These are phyloP conservation scores for Skeletonema tropicum DNA, from an alignment of 108 stramenopile species.

Conservation along the genomic window DNA sequence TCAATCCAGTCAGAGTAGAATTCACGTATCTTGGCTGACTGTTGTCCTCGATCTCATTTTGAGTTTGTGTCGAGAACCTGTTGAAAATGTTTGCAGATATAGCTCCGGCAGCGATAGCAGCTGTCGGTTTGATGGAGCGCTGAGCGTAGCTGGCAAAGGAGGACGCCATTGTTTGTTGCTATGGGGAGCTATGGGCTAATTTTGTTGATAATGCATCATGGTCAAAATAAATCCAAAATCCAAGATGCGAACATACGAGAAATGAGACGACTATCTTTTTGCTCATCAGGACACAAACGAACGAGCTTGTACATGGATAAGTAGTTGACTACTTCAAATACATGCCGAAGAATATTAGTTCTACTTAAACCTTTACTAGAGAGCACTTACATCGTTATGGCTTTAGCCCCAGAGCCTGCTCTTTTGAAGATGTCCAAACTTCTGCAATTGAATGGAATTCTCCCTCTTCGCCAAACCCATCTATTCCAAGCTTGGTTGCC, in stretches of 20 bases:
- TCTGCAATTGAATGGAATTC: constrained; percentile 87
- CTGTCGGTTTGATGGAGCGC: constrained; percentile 1
- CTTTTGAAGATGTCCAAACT: constrained; percentile 68
- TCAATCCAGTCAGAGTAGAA: background rate
- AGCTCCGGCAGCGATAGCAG: background rate
- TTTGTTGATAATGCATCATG: too few relatives aligned
- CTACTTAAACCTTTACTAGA: too few relatives aligned
- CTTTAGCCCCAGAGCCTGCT: constrained; percentile 50
- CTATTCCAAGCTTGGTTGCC: constrained; percentile 32
- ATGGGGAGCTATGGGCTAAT: too few relatives aligned
- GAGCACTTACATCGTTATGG: too few relatives aligned
- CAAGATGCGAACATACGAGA: too few relatives aligned
- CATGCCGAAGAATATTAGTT: too few relatives aligned
- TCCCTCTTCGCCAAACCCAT: constrained; percentile 86
- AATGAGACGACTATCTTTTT: too few relatives aligned
- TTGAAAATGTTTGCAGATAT: background rate
- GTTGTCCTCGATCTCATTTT: constrained; percentile 5
- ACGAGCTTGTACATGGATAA: too few relatives aligned
- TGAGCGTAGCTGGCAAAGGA: background rate
- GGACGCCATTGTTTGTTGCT: background rate
- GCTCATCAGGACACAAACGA: too few relatives aligned
- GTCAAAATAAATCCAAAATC: too few relatives aligned
- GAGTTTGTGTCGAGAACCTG: background rate
- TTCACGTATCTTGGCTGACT: background rate
- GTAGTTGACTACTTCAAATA: too few relatives aligned